Evolutionary conservation across 208 protist genomes (phyloP), one percentile per base, ranked within the genome.

Genomic region (Novymonas esmeraldas): DNA sequence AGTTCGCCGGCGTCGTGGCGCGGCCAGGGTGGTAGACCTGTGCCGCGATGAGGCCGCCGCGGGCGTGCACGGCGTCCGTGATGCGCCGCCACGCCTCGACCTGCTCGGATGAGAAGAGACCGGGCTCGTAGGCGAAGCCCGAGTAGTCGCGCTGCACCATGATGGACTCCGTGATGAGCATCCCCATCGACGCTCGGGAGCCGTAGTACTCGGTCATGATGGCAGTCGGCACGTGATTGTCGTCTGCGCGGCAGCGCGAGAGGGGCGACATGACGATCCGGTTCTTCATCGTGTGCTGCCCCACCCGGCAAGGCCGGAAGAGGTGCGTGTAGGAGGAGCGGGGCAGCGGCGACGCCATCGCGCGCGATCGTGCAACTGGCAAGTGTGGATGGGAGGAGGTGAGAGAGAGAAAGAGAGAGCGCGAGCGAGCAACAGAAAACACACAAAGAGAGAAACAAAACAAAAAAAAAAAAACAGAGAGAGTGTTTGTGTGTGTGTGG

Each of bases 151-250:
- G 61, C 42, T 79, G 71, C 10, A 94, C 71, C 50, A 78, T 75
- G 20, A 78, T 81, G 2, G 75, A 73, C 73, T 94, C 88, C n/a
- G 85, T 63, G 34, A 94, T 78, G 28, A 92, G 66, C 29, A 94
- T 63, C 20, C 88, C 85, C 41, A 69, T 66, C 10, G 56, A 67
- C 18, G 85, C 83, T 31, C 88, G 78, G 51, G 80, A 76, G 24
- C 22, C 38, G 66, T 90, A 93, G 73, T 93, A 84, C 33, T 75
- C 44, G n/a, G 52, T 36, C 75, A 82, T 83, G 29, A 71, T 50
- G 24, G 65, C 45, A 28, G 63, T 82, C 20, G 81, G 81, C 34
- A 81, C 64, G 67, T 86, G 81, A 24, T 73, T 60, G 38, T 64
- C 73, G 36, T 73, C 70, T 4, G 81, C 84, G 31, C 84, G 78